Conservation (phyloP, 2,329 filamentous ascomycete species). For the Monosporascus sp. region DNA sequence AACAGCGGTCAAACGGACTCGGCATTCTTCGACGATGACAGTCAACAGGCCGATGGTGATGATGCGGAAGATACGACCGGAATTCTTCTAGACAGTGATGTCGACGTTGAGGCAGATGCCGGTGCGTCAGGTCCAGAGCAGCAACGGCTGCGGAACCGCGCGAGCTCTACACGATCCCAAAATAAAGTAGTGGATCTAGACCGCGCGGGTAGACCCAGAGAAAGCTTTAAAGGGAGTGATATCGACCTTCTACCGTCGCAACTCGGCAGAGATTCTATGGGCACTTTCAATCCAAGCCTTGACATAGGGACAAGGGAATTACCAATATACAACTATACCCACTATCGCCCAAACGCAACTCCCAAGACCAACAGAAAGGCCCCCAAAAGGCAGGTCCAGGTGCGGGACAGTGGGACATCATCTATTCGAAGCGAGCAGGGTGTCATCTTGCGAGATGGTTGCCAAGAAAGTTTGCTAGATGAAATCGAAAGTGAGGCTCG, state of each 20-base stretch:
- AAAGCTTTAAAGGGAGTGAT: constrained; percentile 16
- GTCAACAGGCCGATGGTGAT: constrained; percentile 3
- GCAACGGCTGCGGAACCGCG: constrained; percentile 1
- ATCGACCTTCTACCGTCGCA: constrained; percentile 29
- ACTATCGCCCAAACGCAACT: constrained; percentile 15
- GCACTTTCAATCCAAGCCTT: constrained; percentile 25
- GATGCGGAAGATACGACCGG: background rate
- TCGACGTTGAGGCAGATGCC: background rate
- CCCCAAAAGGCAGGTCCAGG: constrained; percentile 21
- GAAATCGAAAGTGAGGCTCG: constrained; percentile 5
- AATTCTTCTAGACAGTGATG: background rate
- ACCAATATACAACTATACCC: constrained; percentile 18
- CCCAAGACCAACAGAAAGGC: constrained; percentile 21
- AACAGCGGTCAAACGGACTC: constrained; percentile 19
- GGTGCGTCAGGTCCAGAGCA: constrained; percentile 5
- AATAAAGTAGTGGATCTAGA: constrained; percentile 10
- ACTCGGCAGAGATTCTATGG: constrained; percentile 23
- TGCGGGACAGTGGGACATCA: constrained; percentile 18
- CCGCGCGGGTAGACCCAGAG: constrained; percentile 1
- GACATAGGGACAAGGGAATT: constrained; percentile 22
- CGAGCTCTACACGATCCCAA: constrained; percentile 12
- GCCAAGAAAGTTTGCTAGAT: constrained; percentile 10
- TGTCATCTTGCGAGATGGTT: constrained; percentile 23
- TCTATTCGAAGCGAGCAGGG: constrained; percentile 29
- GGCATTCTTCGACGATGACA: constrained; percentile 18